Evolutionary conservation across 2,329 filamentous ascomycete genomes (phyloP).

Genomic region (Paracorniculantispora psalliotae): DNA sequence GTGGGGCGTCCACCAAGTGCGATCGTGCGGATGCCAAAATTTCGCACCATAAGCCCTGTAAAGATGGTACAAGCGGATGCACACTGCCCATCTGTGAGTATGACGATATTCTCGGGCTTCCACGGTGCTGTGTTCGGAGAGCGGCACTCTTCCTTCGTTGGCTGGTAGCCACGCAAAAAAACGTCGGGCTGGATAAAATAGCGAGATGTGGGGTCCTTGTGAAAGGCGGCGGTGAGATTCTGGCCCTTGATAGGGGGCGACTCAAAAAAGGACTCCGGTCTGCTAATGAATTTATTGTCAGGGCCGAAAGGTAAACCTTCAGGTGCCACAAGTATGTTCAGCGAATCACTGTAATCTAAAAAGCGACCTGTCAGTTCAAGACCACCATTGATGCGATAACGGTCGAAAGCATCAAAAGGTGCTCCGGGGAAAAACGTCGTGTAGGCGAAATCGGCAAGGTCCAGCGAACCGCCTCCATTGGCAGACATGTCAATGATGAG

Average conservation of each 20-base stretch:
- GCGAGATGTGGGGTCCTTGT: not conserved
- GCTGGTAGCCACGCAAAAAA: not conserved
- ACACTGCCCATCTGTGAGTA: slow-evolving; percentile 22
- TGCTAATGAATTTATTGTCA: not conserved
- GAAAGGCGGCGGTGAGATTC: not conserved
- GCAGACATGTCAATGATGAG: slow-evolving; percentile 57
- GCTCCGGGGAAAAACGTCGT: not conserved
- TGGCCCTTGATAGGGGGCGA: not conserved
- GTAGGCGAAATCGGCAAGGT: slow-evolving; percentile 8
- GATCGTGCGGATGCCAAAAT: slow-evolving; percentile 33
- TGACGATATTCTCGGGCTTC: slow-evolving; percentile 17
- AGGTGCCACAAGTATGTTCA: not conserved
- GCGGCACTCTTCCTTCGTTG: not conserved
- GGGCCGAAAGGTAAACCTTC: not conserved
- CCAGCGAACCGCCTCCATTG: slow-evolving; percentile 50
- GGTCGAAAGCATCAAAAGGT: slow-evolving; percentile 5
- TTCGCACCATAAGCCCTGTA: slow-evolving; percentile 6
- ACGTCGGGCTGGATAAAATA: not conserved
- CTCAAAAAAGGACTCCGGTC: not conserved
- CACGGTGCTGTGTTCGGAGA: not conserved
- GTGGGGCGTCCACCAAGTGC: slow-evolving; percentile 57
- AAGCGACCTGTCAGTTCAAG: not conserved
- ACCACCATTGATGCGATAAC: not conserved
- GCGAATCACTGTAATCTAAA: not conserved
- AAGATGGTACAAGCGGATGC: slow-evolving; percentile 20